A percentile compares a stretch with the other conserved stretches of the same genome.
phyloP scores from a whole-genome alignment of 257 asterid species.

The Misopates orontium region DNA sequence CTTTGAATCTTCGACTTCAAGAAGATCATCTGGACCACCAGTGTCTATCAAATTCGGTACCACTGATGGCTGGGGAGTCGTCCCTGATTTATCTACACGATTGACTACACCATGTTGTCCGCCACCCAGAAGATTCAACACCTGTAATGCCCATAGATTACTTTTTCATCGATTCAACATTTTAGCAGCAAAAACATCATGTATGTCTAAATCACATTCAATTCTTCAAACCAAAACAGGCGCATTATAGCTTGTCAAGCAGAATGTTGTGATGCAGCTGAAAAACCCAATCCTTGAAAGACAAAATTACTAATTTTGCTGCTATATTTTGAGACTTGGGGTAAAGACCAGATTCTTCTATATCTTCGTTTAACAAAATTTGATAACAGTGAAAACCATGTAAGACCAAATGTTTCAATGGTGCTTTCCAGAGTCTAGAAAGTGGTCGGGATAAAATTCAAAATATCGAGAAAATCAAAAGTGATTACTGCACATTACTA shows the following conservation, averaged over 20 bases:
- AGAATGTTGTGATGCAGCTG: slow-evolving; percentile 8
- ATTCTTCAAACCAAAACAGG: background rate
- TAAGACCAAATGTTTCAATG: background rate
- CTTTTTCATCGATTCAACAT: background rate
- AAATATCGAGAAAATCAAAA: background rate
- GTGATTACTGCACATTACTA: slow-evolving; percentile 6
- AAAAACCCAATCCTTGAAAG: background rate
- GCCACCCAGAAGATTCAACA: slow-evolving; percentile 65
- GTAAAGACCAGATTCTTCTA: background rate
- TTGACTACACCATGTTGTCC: slow-evolving; percentile 48
- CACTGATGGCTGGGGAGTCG: slow-evolving; percentile 55
- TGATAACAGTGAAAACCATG: slow-evolving; percentile 2
- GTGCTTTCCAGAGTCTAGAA: slow-evolving; percentile 14
- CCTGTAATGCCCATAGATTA: slow-evolving; percentile 44
- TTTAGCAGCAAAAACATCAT: slow-evolving; percentile 6
- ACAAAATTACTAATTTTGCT: background rate
- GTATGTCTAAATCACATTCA: slow-evolving; percentile 1
- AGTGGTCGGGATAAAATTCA: background rate
- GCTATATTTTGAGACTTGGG: background rate
- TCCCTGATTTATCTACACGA: slow-evolving; percentile 40
- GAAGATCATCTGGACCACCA: slow-evolving; percentile 53
- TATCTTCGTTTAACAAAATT: background rate
- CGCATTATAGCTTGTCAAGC: slow-evolving; percentile 6
- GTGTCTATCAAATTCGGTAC: slow-evolving; percentile 92
- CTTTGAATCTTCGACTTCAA: slow-evolving; percentile 47